Evolutionary conservation across 345 rosid genomes (phyloP).

Genomic region (Dovyalis caffra): DNA sequence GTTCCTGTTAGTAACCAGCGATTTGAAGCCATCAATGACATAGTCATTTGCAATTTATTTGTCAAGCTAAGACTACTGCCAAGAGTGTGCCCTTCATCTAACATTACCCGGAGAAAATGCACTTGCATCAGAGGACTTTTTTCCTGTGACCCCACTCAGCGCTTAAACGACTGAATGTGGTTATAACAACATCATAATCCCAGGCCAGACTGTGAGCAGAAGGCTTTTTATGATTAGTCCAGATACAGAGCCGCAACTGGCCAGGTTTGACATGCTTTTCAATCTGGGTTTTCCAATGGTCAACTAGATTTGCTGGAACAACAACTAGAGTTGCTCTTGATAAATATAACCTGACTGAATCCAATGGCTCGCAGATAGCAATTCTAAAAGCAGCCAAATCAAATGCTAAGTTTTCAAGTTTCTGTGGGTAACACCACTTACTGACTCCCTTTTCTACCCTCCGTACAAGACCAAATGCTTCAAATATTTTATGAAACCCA

Average conservation of each 20-base stretch:
- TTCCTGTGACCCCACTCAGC: constrained; percentile 84
- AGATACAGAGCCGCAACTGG: constrained; percentile 71
- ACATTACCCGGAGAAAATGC: constrained; percentile 90
- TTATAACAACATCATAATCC: constrained; percentile 93
- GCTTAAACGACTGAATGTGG: constrained; percentile 91
- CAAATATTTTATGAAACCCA: constrained; percentile 61
- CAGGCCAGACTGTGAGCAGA: constrained; percentile 90
- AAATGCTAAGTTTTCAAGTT: constrained; percentile 73
- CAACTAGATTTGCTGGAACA: constrained; percentile 88
- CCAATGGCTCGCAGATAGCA: constrained; percentile 75
- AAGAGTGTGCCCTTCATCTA: constrained; percentile 99
- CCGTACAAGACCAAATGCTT: constrained; percentile 75
- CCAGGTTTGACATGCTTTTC: constrained; percentile 70
- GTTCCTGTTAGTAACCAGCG: constrained; percentile 99
- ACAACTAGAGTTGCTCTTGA: constrained; percentile 88
- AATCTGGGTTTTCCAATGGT: constrained; percentile 93
- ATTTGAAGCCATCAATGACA: constrained; percentile 71
- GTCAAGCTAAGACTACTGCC: constrained; percentile 93
- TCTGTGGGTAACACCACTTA: constrained; percentile 75
- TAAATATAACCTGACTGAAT: constrained; percentile 72
- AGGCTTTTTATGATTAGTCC: constrained; percentile 64
- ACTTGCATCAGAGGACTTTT: constrained; percentile 86
- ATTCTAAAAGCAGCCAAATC: constrained; percentile 78
- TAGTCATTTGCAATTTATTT: constrained; percentile 92
- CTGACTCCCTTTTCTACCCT: constrained; percentile 56